Base-by-base conservation (phyloP, 2,329 filamentous ascomycete genomes). In the Fusarium subtropicale region DNA sequence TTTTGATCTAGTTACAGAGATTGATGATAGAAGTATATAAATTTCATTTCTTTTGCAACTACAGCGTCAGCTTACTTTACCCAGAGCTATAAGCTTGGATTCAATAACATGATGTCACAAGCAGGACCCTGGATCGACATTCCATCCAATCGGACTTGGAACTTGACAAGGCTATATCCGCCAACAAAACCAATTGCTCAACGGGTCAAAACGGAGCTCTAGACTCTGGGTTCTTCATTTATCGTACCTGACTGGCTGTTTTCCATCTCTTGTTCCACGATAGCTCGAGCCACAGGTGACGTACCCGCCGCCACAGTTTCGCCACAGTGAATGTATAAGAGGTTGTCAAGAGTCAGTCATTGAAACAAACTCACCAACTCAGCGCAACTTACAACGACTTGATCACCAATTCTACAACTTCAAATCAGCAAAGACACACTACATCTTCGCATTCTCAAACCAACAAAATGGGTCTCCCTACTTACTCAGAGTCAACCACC, bases 381-480 rank as follows among this genome's bases (percentile, higher is more conserved):
- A 39, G 18, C 12, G 47, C 33, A 56, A 15, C 15, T 24, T 12
- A 16, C 28, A 46, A 50, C 24, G 9, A 38, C 5, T 13, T 33
- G 7, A 36, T 24, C 22, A 4, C 8, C 22, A 16, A 15, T 47
- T 34, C 6, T 28, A 5, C 31, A 20, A 38, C 33, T 38, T 20
- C 18, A 28, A 51, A 51, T 16, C 18, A 26, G 15, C 9, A 26
- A 11, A 20, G 15, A 34, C 13, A 22, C 7, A 34, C 5, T 3
- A 12, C 1, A 10, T 6, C 38, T 20, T 9, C 15, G n/a, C 8
- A 5, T 7, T 22, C 22, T n/a, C 22, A 60, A 30, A 39, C 16
- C 26, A 30, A 42, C 60, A 74, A 8, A 47, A 79, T 79, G 77
- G 76, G 76, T 38, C 75, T 73, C 18, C 76, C 75, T 5, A 62